Base-by-base conservation (phyloP, 495 filamentous ascomycete species). In the Pseudoneurospora amorphoporcata region DNA sequence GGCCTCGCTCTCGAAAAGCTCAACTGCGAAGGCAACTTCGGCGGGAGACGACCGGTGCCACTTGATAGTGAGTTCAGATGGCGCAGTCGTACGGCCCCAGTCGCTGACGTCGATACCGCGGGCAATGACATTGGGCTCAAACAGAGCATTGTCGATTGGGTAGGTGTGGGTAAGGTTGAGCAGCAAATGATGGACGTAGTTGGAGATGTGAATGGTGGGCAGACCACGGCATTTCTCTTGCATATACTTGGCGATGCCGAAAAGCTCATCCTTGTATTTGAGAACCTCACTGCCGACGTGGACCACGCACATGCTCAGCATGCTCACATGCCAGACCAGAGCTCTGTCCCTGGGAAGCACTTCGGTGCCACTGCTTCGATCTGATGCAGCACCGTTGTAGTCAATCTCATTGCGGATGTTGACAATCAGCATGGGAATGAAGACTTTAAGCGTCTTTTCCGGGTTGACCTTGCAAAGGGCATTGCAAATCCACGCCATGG, bases 401-500 rank as follows among this genome's bases (percentile, higher is more conserved):
- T 97, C 93, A 74, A 99, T 98, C 77, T 99, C 95, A 70, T 92
- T 96, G 68, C 94, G 92, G 74, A 99, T 99, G 40, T 92, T 93
- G 77, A 91, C 88, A 47, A 94, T 90, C 72, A 99, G 84, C 81
- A 97, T 91, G 0, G 95, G 95, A 38, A 98, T 87, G 71, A 99
- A 90, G 29, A 92, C 88, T 77, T 93, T 95, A 42, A 99, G 86
- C 4, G 94, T 91, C 83, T 97, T 97, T 77, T 93, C 90, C 0
- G 95, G 95, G 75, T 95, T 92, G 75, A 95, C 91, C 82, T 98
- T 98, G 87, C 94, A 96, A 23, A 98, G 84, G 0, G 91, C 91
- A 79, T 97, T 98, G 86, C 94, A 97, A 53, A 98, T 97, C 85
- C 97, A 99, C 3, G 95, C 95, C 93, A 98, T 97, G 19, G 96